Evolutionary conservation across 805 yeast genomes (phyloP).

Genomic region (Candida chauliodis): DNA sequence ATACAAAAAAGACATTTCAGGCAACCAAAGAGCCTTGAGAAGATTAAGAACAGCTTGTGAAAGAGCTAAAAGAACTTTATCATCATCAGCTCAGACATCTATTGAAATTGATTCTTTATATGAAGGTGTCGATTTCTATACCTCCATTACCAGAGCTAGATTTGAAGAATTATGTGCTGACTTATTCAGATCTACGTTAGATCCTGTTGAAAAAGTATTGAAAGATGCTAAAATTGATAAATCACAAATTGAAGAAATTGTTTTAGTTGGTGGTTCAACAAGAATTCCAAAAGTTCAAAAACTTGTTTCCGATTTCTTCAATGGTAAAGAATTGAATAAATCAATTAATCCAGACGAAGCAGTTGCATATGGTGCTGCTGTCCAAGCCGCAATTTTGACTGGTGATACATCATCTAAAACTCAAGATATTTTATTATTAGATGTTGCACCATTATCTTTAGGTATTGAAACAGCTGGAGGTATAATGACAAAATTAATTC

Average conservation of each 20-base stretch:
- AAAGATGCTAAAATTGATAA: constrained; percentile 89
- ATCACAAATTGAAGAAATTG: constrained; percentile 89
- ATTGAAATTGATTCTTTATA: constrained; percentile 93
- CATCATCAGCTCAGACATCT: constrained; percentile 93
- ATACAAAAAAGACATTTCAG: constrained; percentile 76
- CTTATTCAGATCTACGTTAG: constrained; percentile 88
- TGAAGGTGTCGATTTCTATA: constrained; percentile 94
- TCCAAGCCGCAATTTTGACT: constrained; percentile 95
- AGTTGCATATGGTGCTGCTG: constrained; percentile 99
- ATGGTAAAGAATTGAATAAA: constrained; percentile 94
- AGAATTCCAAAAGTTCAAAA: constrained; percentile 98
- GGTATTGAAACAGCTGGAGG: constrained; percentile 98
- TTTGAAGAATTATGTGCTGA: constrained; percentile 95
- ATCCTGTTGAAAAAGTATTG: constrained; percentile 93
- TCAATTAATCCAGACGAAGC: constrained; percentile 99
- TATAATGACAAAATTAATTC: constrained; percentile 92
- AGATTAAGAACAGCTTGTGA: constrained; percentile 97
- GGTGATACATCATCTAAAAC: constrained; percentile 64
- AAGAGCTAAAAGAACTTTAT: constrained; percentile 95
- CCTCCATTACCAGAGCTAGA: constrained; percentile 94
- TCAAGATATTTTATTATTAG: constrained; percentile 62
- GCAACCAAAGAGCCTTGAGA: constrained; percentile 82
- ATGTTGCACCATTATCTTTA: constrained; percentile 88
- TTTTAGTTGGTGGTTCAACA: constrained; percentile 98
- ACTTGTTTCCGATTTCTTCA: constrained; percentile 82